These are phyloP conservation scores for Thermothielavioides terrestris DNA, from an alignment of 495 filamentous ascomycete species.

Conservation along the genomic window DNA sequence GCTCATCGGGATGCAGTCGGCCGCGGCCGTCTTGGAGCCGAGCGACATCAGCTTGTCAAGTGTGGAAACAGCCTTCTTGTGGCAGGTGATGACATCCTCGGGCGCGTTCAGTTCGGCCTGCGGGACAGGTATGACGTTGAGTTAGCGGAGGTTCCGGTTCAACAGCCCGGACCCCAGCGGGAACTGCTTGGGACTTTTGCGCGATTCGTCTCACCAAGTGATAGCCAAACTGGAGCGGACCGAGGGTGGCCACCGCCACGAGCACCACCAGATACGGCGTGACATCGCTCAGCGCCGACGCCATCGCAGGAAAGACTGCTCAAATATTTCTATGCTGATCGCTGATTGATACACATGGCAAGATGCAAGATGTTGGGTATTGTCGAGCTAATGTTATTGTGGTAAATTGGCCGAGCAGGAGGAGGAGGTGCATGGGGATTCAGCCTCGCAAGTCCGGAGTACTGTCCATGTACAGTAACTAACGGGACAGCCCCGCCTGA, in stretches of 20 bases:
- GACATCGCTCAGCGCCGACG: conserved; percentile 32
- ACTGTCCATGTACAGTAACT: too few relatives aligned
- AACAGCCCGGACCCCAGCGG: too few relatives aligned
- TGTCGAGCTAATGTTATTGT: too few relatives aligned
- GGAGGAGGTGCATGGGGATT: neutral
- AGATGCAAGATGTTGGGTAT: neutral
- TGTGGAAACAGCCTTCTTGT: conserved; percentile 49
- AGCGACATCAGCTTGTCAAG: conserved; percentile 23
- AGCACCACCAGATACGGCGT: conserved; percentile 60
- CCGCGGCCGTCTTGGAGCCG: conserved; percentile 32
- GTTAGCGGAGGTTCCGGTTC: too few relatives aligned
- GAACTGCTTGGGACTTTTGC: neutral
- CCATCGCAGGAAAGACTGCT: conserved; percentile 18
- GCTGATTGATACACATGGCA: conserved; percentile 1
- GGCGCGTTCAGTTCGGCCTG: conserved; percentile 94
- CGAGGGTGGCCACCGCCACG: conserved; percentile 58
- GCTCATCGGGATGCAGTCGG: conserved; percentile 79
- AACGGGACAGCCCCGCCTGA: too few relatives aligned
- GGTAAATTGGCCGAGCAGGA: neutral
- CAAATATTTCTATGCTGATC: neutral
- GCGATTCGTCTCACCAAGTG: conserved; percentile 58
- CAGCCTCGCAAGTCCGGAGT: neutral
- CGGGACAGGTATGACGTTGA: conserved; percentile 9
- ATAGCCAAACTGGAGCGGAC: conserved; percentile 87
- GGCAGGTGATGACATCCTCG: conserved; percentile 78